These are phyloP conservation scores for Xerocomellus amylosporus DNA, from an alignment of 768 basidiomycete genomes.

Conservation along the genomic window DNA sequence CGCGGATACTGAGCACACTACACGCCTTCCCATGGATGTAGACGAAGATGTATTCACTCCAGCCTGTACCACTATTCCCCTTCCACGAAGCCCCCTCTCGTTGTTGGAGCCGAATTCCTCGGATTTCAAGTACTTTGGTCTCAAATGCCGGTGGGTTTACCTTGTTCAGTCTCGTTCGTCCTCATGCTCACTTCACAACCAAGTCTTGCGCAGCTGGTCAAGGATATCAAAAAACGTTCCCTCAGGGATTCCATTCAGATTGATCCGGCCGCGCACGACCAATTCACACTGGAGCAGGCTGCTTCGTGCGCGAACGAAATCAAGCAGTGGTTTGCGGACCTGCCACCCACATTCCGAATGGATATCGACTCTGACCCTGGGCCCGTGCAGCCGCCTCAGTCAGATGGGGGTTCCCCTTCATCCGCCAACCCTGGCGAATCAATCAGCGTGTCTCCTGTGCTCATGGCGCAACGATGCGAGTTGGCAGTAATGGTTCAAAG, in stretches of 20 bases:
- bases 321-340: conserved; percentile 47
- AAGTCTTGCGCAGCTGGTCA: conserved; percentile 64
- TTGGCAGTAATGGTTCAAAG: conserved; percentile 58
- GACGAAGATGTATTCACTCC: conserved; percentile 53
- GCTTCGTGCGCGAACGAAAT: conserved; percentile 56
- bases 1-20: conserved; percentile 51
- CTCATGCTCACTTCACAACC: conserved; percentile 3
- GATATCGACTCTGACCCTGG: conserved; percentile 35
- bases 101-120: conserved; percentile 29
- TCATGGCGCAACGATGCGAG: conserved; percentile 55
- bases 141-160: conserved; percentile 56
- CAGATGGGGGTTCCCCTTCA: conserved; percentile 4
- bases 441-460: conserved; percentile 31
- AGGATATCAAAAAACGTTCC: conserved; percentile 54
- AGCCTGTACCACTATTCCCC: conserved; percentile 43
- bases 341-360: conserved; percentile 51
- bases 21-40: conserved; percentile 54
- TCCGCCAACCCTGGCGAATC: conserved; percentile 17
- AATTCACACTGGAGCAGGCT: conserved; percentile 60
- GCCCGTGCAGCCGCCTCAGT: conserved; percentile 8
- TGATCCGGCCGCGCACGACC: conserved; percentile 25
- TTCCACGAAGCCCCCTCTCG: conserved; percentile 31
- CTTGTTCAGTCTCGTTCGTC: background rate
- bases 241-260: conserved; percentile 38
- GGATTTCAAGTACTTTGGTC: conserved; percentile 48